Percentiles rank a stretch among this genome's conserved stretches.
Evolutionary conservation across 2,329 filamentous ascomycete species (phyloP).

Genomic region (Apiospora malaysiana): DNA sequence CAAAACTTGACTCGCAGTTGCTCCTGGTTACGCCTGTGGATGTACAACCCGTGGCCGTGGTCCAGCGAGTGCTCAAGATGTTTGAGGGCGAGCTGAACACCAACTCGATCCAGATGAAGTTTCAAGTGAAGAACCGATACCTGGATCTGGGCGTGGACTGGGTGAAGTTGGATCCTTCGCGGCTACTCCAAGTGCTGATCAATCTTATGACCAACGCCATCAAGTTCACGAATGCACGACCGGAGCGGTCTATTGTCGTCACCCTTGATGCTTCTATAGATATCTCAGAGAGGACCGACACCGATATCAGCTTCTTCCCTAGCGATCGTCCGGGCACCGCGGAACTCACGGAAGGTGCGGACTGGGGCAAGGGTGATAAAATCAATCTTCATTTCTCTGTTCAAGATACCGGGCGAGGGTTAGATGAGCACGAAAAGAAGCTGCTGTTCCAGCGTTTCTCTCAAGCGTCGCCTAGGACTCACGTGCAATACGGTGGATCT

Average conservation of each 20-base stretch:
- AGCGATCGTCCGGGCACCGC: slow-evolving; percentile 47
- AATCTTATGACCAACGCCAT: slow-evolving; percentile 75
- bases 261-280: slow-evolving; percentile 67
- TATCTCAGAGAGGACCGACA: slow-evolving; percentile 47
- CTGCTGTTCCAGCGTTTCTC: slow-evolving; percentile 72
- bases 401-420: slow-evolving; percentile 72
- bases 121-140: slow-evolving; percentile 72
- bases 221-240: slow-evolving; percentile 68
- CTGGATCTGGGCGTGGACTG: slow-evolving; percentile 69
- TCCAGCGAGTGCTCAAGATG: slow-evolving; percentile 76
- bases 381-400: slow-evolving; percentile 77
- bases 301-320: slow-evolving; percentile 54
- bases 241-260: slow-evolving; percentile 65
- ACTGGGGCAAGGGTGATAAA: slow-evolving; percentile 75
- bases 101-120: slow-evolving; percentile 74
- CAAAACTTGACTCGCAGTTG: slow-evolving; percentile 74
- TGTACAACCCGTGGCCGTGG: slow-evolving; percentile 70
- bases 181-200: slow-evolving; percentile 76
- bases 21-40: slow-evolving; percentile 74
- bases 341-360: slow-evolving; percentile 58
- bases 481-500: slow-evolving; percentile 75
- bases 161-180: slow-evolving; percentile 77
- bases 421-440: slow-evolving; percentile 69
- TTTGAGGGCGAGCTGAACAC: slow-evolving; percentile 77
- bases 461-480: slow-evolving; percentile 71